Evolutionary conservation across 306 rosid genomes (phyloP).

Genomic region (Parietaria judaica): DNA sequence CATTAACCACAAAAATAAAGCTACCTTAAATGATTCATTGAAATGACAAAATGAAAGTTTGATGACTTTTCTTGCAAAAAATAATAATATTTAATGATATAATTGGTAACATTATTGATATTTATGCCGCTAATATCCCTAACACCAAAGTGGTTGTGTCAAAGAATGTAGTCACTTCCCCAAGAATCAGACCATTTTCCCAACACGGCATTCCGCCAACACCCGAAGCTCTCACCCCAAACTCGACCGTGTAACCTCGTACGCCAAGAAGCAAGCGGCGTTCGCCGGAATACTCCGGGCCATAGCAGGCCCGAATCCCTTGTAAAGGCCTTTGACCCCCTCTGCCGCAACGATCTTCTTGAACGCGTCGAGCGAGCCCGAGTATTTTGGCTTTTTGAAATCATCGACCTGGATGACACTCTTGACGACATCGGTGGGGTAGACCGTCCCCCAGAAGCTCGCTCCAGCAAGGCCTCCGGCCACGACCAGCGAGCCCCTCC

Average conservation of each 20-base stretch:
- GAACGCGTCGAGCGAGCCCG: slow-evolving; percentile 73
- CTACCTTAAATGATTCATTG: no score
- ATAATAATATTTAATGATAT: no score
- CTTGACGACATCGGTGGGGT: slow-evolving; percentile 90
- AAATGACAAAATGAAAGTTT: no score
- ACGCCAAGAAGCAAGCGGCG: slow-evolving; percentile 97
- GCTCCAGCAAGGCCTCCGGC: slow-evolving; percentile 98
- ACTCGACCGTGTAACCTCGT: slow-evolving; percentile 81
- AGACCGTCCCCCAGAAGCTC: slow-evolving; percentile 60
- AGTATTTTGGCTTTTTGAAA: slow-evolving; percentile 69
- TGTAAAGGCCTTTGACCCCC: slow-evolving; percentile 76
- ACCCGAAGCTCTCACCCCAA: slow-evolving; percentile 33
- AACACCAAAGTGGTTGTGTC: no score
- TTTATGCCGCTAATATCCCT: no score
- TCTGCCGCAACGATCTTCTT: slow-evolving; percentile 61
- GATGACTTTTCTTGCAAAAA: no score
- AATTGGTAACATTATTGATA: no score
- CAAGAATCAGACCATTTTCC: not conserved
- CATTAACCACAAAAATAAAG: no score
- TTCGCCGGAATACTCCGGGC: slow-evolving; percentile 84
- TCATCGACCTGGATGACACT: slow-evolving; percentile 90
- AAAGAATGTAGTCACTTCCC: no score
- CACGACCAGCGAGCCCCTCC: slow-evolving; percentile 70
- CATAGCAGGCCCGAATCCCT: slow-evolving; percentile 97
- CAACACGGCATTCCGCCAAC: not conserved